Evolutionary conservation across 441 rosid genomes (phyloP).

Genomic region (Gossypium lobatum): DNA sequence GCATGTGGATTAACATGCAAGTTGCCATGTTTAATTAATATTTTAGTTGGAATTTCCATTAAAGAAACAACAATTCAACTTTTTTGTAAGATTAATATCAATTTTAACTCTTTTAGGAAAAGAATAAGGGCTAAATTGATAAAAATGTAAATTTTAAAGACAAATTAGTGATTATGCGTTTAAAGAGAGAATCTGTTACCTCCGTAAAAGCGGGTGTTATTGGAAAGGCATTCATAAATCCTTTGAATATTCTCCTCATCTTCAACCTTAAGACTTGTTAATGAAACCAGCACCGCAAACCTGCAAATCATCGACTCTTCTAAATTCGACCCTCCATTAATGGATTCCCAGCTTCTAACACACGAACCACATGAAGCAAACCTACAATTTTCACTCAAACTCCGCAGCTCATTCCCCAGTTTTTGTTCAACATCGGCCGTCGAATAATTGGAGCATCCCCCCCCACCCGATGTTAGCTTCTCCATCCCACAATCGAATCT

Average conservation of each 20-base stretch:
- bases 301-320: conserved; percentile 24
- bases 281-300: conserved; percentile 34
- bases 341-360: conserved; percentile 30
- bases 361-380: conserved; percentile 25
- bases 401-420: conserved; percentile 20
- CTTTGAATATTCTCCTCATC: conserved; percentile 21
- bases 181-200: conserved; percentile 17
- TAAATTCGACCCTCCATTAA: conserved; percentile 2
- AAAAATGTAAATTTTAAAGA: too few relatives aligned
- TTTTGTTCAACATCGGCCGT: conserved; percentile 28
- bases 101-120: too few relatives aligned
- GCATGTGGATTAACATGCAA: too few relatives aligned
- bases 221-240: conserved; percentile 30
- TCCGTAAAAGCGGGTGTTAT: not conserved
- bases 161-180: too few relatives aligned
- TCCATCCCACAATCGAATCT: conserved; percentile 31
- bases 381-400: conserved; percentile 23
- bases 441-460: conserved; percentile 37
- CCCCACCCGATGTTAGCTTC: conserved; percentile 31
- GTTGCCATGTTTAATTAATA: too few relatives aligned
- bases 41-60: too few relatives aligned
- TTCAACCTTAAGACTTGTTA: conserved; percentile 31
- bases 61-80: too few relatives aligned
- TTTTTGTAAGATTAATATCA: too few relatives aligned
- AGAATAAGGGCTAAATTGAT: too few relatives aligned